These are phyloP conservation scores for Pelargonium myrrhifolium DNA, from an alignment of 441 rosid species.

Conservation along the genomic window DNA sequence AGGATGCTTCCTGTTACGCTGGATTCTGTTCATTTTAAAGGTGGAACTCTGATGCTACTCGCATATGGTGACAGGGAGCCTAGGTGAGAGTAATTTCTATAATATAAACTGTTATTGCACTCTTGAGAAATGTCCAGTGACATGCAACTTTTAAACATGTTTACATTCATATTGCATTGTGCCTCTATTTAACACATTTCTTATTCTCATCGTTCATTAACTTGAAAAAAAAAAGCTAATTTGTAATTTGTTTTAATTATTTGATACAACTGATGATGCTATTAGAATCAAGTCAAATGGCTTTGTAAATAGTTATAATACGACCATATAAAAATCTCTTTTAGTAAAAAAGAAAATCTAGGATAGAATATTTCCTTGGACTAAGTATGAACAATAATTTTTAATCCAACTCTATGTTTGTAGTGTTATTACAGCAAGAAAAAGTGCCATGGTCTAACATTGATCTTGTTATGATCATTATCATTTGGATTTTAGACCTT, in stretches of 20 bases:
- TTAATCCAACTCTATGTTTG: not conserved
- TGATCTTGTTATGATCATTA: not conserved
- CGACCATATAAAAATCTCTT: not conserved
- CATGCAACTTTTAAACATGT: not conserved
- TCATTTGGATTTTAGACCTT: not conserved
- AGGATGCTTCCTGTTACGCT: conserved; percentile 76
- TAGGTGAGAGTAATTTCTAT: conserved; percentile 41
- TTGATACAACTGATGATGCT: not conserved
- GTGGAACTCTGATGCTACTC: conserved; percentile 77
- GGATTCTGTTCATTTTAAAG: conserved; percentile 90
- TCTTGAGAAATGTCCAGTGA: not conserved
- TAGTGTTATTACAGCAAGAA: not conserved
- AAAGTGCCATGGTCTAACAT: not conserved
- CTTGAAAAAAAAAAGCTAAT: not conserved
- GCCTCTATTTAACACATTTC: not conserved
- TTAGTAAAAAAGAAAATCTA: not conserved
- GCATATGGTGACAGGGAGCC: conserved; percentile 94
- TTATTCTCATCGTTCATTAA: not conserved
- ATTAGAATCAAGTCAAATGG: not conserved
- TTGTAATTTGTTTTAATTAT: not conserved
- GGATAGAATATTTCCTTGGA: not conserved
- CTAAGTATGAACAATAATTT: not conserved
- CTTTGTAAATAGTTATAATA: not conserved
- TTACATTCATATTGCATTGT: not conserved
- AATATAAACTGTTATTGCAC: not conserved